phyloP scores from a whole-genome alignment of 345 rosid genomes.

The Eucalyptus marginata region DNA sequence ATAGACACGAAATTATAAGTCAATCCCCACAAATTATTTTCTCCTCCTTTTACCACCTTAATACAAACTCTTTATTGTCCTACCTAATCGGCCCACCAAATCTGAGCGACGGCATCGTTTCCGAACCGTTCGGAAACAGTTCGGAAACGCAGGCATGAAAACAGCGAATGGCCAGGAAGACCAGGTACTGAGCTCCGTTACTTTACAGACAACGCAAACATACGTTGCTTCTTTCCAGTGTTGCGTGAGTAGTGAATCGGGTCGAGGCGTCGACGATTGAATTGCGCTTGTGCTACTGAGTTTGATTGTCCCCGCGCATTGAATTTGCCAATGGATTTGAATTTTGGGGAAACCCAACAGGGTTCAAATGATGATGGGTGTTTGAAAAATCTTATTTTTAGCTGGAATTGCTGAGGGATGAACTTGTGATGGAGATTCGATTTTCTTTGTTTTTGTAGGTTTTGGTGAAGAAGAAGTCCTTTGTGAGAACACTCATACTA shows the following conservation, averaged over 20 bases:
- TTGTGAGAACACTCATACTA: neutral
- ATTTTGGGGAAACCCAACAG: neutral
- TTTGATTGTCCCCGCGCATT: no score
- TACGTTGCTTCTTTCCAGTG: no score
- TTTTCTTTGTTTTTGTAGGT: neutral
- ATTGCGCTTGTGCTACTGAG: no score
- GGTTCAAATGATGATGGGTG: neutral
- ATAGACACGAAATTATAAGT: neutral
- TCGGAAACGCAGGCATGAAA: no score
- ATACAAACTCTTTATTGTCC: neutral
- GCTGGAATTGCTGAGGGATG: neutral
- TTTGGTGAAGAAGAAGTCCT: neutral
- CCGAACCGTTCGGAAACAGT: neutral
- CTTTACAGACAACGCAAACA: neutral
- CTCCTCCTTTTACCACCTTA: neutral
- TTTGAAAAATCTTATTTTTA: neutral
- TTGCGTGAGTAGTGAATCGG: no score
- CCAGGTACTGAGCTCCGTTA: neutral
- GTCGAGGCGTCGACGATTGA: no score
- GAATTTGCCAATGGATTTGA: neutral
- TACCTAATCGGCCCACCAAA: neutral
- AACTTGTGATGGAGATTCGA: neutral
- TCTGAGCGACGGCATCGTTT: neutral
- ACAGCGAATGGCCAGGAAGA: neutral
- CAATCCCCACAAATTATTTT: neutral